phyloP scores from a whole-genome alignment of 1,139 yeast species.

The Pichiaceae sp. region DNA sequence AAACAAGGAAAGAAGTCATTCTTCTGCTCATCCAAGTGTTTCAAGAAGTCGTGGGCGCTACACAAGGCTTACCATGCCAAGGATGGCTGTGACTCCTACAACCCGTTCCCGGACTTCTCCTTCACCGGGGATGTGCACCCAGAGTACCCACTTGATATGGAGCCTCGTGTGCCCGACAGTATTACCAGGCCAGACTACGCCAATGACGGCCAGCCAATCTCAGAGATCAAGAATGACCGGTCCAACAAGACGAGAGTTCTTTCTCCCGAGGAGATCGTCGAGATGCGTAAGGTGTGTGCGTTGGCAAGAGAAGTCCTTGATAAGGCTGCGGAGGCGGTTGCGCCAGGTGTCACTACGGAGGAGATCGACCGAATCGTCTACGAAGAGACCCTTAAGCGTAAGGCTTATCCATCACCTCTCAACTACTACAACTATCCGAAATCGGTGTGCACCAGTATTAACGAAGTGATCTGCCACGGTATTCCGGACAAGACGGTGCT shows the following conservation, averaged over 20 bases:
- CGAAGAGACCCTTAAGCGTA: slow-evolving; percentile 78
- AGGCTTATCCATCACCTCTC: slow-evolving; percentile 91
- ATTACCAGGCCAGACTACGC: slow-evolving; percentile 85
- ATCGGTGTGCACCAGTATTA: slow-evolving; percentile 86
- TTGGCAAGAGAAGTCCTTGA: slow-evolving; percentile 87
- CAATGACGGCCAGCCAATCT: slow-evolving; percentile 63
- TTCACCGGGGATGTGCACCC: slow-evolving; percentile 76
- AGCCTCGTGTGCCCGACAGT: slow-evolving; percentile 60
- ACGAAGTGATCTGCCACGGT: slow-evolving; percentile 96
- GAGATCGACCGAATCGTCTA: slow-evolving; percentile 84
- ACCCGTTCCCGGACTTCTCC: slow-evolving; percentile 77
- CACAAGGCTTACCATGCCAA: slow-evolving; percentile 44
- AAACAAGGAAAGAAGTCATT: slow-evolving; percentile 54
- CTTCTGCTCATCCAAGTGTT: slow-evolving; percentile 84
- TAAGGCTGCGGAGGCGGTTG: slow-evolving; percentile 71
- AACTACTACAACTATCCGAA: slow-evolving; percentile 94
- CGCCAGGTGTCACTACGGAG: slow-evolving; percentile 91
- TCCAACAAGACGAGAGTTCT: slow-evolving; percentile 57
- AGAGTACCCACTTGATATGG: slow-evolving; percentile 69
- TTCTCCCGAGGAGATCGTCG: slow-evolving; percentile 58
- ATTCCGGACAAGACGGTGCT: slow-evolving; percentile 84
- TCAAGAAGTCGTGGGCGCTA: slow-evolving; percentile 62
- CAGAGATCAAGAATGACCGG: slow-evolving; percentile 71
- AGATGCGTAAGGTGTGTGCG: slow-evolving; percentile 63
- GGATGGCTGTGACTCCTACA: slow-evolving; percentile 46